Conservation (phyloP, 73 alveolate species). For the Urostyla sp. region DNA sequence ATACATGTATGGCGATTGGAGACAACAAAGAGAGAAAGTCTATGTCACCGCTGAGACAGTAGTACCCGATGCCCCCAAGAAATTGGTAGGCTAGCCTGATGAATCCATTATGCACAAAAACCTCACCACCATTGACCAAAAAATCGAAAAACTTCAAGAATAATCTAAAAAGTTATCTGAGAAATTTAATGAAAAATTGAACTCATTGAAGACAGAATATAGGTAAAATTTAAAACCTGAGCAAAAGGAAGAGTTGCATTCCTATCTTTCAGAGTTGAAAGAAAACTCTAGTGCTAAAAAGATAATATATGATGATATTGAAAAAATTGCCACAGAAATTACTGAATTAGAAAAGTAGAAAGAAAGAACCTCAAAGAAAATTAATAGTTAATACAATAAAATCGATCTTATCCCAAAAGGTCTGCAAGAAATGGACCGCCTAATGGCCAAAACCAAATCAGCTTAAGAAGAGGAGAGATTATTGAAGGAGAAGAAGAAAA, state of each 20-base stretch:
- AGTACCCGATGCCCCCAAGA: constrained; percentile 41
- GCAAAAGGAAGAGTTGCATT: too few relatives aligned
- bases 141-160: constrained; percentile 31
- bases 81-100: constrained; percentile 27
- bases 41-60: constrained; percentile 43
- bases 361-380: constrained; percentile 18
- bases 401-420: constrained; percentile 28
- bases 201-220: background rate
- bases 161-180: constrained; percentile 9
- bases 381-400: constrained; percentile 17
- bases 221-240: too few relatives aligned
- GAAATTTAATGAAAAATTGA: constrained; percentile 5
- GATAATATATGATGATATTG: constrained; percentile 5
- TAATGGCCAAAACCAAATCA: constrained; percentile 7
- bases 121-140: constrained; percentile 17
- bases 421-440: constrained; percentile 12
- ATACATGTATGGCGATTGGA: constrained; percentile 51
- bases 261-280: constrained; percentile 1
- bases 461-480: constrained; percentile 1
- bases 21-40: constrained; percentile 34
- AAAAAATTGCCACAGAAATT: constrained; percentile 1
- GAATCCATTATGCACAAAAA: constrained; percentile 37
- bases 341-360: constrained; percentile 20
- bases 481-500: constrained; percentile 8
- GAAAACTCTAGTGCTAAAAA: background rate